These are phyloP conservation scores for Wallacemonas sp. DNA, from an alignment of 208 protist genomes.

Conservation along the genomic window DNA sequence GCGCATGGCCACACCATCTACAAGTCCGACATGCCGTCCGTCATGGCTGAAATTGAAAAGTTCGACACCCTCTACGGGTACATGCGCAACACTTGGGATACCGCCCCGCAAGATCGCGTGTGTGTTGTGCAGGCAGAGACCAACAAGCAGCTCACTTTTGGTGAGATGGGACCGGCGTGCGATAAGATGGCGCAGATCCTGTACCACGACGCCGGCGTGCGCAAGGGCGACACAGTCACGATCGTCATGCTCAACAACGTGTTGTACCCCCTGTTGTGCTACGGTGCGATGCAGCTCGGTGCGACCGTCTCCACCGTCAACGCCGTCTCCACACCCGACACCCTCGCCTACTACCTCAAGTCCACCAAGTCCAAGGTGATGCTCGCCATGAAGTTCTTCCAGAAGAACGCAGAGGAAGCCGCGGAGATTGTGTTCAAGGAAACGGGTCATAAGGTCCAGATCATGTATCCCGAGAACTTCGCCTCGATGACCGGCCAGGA, in stretches of 20 bases:
- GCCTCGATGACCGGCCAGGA: slow-evolving; percentile 10
- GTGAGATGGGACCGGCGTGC: slow-evolving; percentile 26
- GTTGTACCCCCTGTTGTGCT: slow-evolving; percentile 29
- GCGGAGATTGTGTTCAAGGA: slow-evolving; percentile 32
- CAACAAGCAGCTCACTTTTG: slow-evolving; percentile 25
- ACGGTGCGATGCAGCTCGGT: slow-evolving; percentile 40
- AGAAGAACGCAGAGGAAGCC: slow-evolving; percentile 31
- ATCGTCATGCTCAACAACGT: slow-evolving; percentile 38
- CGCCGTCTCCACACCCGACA: slow-evolving; percentile 26
- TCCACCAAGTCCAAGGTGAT: slow-evolving; percentile 31
- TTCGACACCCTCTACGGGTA: slow-evolving; percentile 30
- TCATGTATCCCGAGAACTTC: slow-evolving; percentile 38
- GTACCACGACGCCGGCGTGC: slow-evolving; percentile 37
- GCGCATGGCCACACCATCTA: slow-evolving; percentile 25
- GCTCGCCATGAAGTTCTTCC: slow-evolving; percentile 33
- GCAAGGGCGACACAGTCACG: slow-evolving; percentile 42
- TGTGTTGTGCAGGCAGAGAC: slow-evolving; percentile 31
- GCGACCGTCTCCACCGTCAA: slow-evolving; percentile 40
- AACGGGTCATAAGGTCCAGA: slow-evolving; percentile 25
- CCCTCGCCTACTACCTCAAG: slow-evolving; percentile 38
- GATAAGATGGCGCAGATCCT: slow-evolving; percentile 31
- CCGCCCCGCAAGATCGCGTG: slow-evolving; percentile 22
- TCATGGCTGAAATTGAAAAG: slow-evolving; percentile 22
- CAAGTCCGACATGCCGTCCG: slow-evolving; percentile 26
- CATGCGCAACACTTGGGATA: slow-evolving; percentile 28